Evolutionary conservation across 129 eudicot genomes (phyloP), one percentile per base, ranked within the genome.

Genomic region (Ambrosia artemisiifolia): DNA sequence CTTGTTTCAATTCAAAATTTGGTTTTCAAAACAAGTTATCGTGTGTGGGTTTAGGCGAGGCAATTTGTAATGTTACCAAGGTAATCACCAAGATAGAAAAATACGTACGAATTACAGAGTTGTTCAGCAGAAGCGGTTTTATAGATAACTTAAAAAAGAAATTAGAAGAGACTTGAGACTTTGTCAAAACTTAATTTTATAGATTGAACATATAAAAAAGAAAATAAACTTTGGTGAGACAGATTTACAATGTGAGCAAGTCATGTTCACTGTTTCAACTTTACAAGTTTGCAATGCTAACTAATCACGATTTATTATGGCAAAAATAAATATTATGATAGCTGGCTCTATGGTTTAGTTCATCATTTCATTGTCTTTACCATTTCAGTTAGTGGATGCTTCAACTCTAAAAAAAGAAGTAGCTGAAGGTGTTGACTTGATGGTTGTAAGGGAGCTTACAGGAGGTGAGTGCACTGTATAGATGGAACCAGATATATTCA

Each of bases 381-480:
- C n/a, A 30, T 55, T 57, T 65, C 75, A 90, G 98, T 85, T 93
- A 16, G 92, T 90, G 65, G 95, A 93, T 84, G 91, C 95, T 70
- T 90, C 98, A 69, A 90, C 96, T 34, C 78, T 93, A 84, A 93
- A 93, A 79, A 89, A 84, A 81, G 98, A 93, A 57, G 90, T 93
- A 65, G 98, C 96, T 36, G 98, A 93, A 78, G 98, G 98, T 74
- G 98, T 93, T 38, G 98, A 93, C 80, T 83, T 93, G 80, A 93
- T 93, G 96, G 96, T 93, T 70, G 95, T 93, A 55, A 85, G 98
- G 82, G 98, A 93, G 79, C 98, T 93, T 46, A 93, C 98, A 46
- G 96, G 96, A 85, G 98, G 98, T 93, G 53, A 82, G 96, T 78
- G 6, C 32, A 34, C 40, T 20, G 6, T 9, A 65, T 53, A 38